Evolutionary conservation across 2,329 filamentous ascomycete species (phyloP), one percentile per base, ranked within the genome.

Genomic region (Mariannaea sp.): DNA sequence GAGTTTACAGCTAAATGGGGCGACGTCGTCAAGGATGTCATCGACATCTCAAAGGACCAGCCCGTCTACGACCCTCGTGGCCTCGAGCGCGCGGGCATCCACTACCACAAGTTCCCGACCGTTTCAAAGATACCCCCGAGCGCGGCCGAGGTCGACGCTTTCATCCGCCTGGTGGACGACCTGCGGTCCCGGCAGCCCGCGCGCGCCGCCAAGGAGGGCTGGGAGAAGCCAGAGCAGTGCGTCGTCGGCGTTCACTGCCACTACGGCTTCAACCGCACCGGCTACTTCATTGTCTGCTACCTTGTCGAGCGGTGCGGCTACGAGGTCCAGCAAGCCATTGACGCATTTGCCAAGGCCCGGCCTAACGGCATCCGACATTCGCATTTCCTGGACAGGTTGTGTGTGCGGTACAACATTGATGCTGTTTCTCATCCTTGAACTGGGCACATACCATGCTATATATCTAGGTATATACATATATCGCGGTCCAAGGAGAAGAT

Each of bases 251-350:
- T 96, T 0, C 93, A 97, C 70, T 97, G 93, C 66, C 93, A 97
- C 67, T 97, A 97, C 64, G 93, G 93, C 0, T 97, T 95, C 75
- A 97, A 97, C 70, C 83, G 92, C 17, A 97, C 93, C 0, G 93
- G 93, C 0, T 96, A 93, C 70, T 89, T 97, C 68, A 84, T 97
- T 44, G 88, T 90, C 26, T 91, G 87, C 66, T 97, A 97, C 68
- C 77, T 97, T n/a, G 87, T 97, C 12, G 92, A 97, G 74, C 79
- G 85, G 40, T 82, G 88, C 61, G 86, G 83, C 0, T 92, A 84
- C 65, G 77, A 76, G 17, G 82, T 96, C 2, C 82, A 89, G 64
- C 84, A 88, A 49, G 93, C 93, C 1, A 85, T 97, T 55, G 84
- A 90, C 46, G 81, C 85, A 55, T 97, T 97, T 73, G 85, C 85